Conservation (phyloP, 1,284 basidiomycete species). For the Microbotryum saponariae region DNA sequence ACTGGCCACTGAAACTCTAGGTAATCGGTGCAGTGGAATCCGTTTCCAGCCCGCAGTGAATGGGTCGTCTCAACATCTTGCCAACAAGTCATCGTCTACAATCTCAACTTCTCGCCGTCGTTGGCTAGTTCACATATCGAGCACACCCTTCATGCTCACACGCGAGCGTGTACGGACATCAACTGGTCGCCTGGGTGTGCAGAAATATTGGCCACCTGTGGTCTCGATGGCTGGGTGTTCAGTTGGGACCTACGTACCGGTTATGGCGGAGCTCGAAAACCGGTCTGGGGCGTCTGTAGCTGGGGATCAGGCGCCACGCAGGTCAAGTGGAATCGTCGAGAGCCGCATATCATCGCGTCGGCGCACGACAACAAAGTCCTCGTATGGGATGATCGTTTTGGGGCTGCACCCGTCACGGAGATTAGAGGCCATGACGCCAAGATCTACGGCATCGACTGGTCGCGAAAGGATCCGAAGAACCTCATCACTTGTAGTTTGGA, state of each 20-base stretch:
- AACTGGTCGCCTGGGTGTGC: slow-evolving; percentile 86
- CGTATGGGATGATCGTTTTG: slow-evolving; percentile 84
- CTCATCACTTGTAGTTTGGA: slow-evolving; percentile 87
- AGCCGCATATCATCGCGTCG: slow-evolving; percentile 75
- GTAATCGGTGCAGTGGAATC: slow-evolving; percentile 72
- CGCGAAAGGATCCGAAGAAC: slow-evolving; percentile 60
- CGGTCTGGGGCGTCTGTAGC: slow-evolving; percentile 42
- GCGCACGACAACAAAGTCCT: slow-evolving; percentile 74
- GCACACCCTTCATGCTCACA: slow-evolving; percentile 73
- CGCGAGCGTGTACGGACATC: slow-evolving; percentile 87
- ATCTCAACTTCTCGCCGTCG: slow-evolving; percentile 63
- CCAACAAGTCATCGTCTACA: slow-evolving; percentile 96
- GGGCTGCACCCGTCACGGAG: slow-evolving; percentile 67
- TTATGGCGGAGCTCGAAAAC: slow-evolving; percentile 34
- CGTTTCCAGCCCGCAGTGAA: slow-evolving; percentile 71
- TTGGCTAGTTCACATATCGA: slow-evolving; percentile 51
- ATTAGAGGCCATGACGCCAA: slow-evolving; percentile 75
- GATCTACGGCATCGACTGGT: slow-evolving; percentile 95
- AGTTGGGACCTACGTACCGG: slow-evolving; percentile 66
- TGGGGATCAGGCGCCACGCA: slow-evolving; percentile 68
- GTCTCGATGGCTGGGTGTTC: slow-evolving; percentile 55
- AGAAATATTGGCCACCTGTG: slow-evolving; percentile 49
- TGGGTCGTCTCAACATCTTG: slow-evolving; percentile 93
- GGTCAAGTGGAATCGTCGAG: slow-evolving; percentile 87
- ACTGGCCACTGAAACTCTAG: slow-evolving; percentile 35